Conservation (phyloP, 2,329 filamentous ascomycete genomes). For the Diplodia seriata region DNA sequence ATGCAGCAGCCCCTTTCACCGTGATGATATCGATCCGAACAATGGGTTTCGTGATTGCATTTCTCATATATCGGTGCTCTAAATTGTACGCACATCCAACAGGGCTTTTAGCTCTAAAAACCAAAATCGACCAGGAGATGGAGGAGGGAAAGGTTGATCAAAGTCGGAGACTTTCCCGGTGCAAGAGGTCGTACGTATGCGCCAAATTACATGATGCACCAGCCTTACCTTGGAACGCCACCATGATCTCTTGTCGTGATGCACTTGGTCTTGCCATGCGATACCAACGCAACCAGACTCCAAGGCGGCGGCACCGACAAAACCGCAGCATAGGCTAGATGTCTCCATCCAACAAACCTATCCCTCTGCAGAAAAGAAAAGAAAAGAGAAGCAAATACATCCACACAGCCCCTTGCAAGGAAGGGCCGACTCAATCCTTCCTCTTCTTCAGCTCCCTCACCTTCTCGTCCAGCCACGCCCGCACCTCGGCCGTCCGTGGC, state of each 20-base stretch:
- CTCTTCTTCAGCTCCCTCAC: slow-evolving; percentile 35
- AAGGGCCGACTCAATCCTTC: not conserved
- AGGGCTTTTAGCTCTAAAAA: no score
- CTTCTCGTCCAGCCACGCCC: slow-evolving; percentile 47
- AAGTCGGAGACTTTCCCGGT: no score
- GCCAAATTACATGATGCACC: no score
- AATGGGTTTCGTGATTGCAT: not conserved
- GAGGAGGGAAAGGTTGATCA: not conserved
- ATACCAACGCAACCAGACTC: not conserved
- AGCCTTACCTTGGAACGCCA: no score
- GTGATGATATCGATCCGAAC: no score
- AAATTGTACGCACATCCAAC: not conserved
- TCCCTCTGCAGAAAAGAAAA: no score
- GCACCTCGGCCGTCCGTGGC: slow-evolving; percentile 46
- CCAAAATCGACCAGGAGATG: not conserved
- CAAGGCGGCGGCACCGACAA: no score
- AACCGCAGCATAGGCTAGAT: not conserved
- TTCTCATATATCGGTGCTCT: not conserved
- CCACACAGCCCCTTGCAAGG: not conserved
- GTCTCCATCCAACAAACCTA: no score
- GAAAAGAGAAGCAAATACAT: not conserved
- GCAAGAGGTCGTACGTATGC: no score
- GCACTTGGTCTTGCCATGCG: no score
- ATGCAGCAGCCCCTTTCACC: no score
- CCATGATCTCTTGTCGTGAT: no score